Base-by-base conservation (phyloP, 2,329 filamentous ascomycete genomes). In the Stagonosporopsis cucurbitacearum region DNA sequence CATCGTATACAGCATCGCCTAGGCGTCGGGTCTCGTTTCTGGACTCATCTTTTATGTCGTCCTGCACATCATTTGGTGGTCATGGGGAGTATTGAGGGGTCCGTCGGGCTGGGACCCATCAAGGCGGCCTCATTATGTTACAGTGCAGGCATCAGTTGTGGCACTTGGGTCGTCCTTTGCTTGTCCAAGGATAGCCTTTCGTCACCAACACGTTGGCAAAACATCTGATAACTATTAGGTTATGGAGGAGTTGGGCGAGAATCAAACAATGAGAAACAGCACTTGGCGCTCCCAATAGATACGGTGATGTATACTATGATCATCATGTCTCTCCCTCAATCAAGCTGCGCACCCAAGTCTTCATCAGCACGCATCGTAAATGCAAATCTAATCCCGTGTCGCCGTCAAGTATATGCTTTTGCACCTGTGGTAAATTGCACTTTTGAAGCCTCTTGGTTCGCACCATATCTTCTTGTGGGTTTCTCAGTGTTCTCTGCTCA, bases 1-100 rank as follows among this genome's bases (percentile, higher is more conserved):
- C 43, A 55, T 55, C 49, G 35, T 39, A 57, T 40, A 54, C 48
- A 53, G 63, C 61, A 64, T 62, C 52, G 57, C 55, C 55, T 50
- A 54, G 59, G 63, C 50, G 57, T 63, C 58, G 35, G 46, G 37
- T 49, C 50, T 45, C 46, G 20, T 47, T 51, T 46, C 33, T 57
- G 19, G 35, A 36, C 20, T 50, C 33, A 28, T 48, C 22, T 52
- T 26, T 52, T 33, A 42, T 19, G 30, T 44, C 35, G 37, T 47
- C 25, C 28, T 32, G 53, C 46, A 50, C 36, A 42, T 50, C 23
- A 51, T 32, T 17, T 9, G 41, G 35, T 41, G 42, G 28, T 36
- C 15, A 22, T 30, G 28, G 39, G 47, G 43, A 39, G 37, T 43
- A 43, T 32, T 19, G 42, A 43, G 32, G 32, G 36, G 36, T 33